phyloP scores from a whole-genome alignment of 2,329 filamentous ascomycete genomes.

The Acrodontium crateriforme region DNA sequence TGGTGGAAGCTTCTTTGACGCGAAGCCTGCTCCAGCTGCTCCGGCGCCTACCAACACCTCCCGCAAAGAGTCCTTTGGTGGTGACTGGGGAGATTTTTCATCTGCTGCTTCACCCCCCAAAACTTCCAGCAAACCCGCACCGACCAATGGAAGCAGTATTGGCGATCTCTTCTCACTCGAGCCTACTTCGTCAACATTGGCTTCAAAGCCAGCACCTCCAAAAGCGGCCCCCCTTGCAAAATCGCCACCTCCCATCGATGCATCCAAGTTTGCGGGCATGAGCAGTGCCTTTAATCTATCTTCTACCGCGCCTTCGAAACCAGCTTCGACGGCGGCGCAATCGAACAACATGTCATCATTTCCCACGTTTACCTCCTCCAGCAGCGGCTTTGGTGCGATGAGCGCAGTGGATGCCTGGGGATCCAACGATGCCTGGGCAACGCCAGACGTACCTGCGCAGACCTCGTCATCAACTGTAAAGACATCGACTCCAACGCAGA shows the following conservation, averaged over 20 bases:
- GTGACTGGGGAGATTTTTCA: constrained; percentile 41
- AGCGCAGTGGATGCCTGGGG: constrained; percentile 67
- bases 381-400: constrained; percentile 33
- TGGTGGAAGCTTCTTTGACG: constrained; percentile 75
- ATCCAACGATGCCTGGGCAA: constrained; percentile 66
- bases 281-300: constrained; percentile 77
- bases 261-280: constrained; percentile 26
- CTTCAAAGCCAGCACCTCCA: constrained; percentile 24
- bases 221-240: constrained; percentile 17
- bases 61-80: constrained; percentile 37
- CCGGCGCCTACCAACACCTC: constrained; percentile 29
- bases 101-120: constrained; percentile 46
- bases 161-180: constrained; percentile 71
- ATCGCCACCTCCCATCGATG: constrained; percentile 21
- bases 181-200: constrained; percentile 25
- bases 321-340: constrained; percentile 19
- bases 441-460: constrained; percentile 38
- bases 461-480: constrained; percentile 32
- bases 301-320: constrained; percentile 23
- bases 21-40: constrained; percentile 33
- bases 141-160: constrained; percentile 42
- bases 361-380: constrained; percentile 8
- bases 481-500: constrained; percentile 19
- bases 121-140: constrained; percentile 28
- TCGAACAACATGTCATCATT: constrained; percentile 13